Percentiles rank a stretch among this genome's conserved stretches.
These are phyloP conservation scores for Solanum boliviense DNA, from an alignment of 257 asterid species.

Conservation along the genomic window DNA sequence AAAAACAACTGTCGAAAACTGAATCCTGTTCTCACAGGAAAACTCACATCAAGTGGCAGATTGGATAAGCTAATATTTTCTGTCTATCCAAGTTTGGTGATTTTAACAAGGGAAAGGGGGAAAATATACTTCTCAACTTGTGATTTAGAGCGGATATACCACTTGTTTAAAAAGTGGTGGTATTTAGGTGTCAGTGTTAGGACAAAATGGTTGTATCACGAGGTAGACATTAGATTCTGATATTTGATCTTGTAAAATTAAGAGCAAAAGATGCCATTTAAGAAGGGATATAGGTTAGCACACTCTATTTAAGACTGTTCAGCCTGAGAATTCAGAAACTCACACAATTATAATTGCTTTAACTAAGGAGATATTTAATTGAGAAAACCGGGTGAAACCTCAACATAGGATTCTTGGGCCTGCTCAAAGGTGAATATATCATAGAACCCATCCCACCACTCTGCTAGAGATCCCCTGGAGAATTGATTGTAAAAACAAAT, in stretches of 20 bases:
- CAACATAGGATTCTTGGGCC: neutral
- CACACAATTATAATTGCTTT: neutral
- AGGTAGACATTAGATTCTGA: neutral
- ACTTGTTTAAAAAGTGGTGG: neutral
- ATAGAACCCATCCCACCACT: slow-evolving; percentile 53
- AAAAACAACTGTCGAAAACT: no score
- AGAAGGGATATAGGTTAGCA: neutral
- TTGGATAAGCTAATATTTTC: no score
- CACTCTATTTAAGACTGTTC: neutral
- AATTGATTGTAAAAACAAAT: neutral
- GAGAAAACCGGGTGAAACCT: neutral
- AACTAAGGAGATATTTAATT: neutral
- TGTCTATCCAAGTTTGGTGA: no score
- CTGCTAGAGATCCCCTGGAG: slow-evolving; percentile 30
- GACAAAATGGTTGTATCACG: neutral
- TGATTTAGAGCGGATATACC: neutral
- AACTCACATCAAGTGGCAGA: no score
- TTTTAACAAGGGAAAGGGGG: no score
- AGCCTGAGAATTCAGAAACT: neutral
- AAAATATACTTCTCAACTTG: neutral
- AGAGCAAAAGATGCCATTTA: neutral
- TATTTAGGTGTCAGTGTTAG: neutral
- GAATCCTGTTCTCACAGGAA: no score
- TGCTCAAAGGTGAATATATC: slow-evolving; percentile 10
- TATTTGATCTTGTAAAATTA: neutral